Conservation (phyloP, 1,284 basidiomycete species). For the Ceratorhiza oryzae-sativae region DNA sequence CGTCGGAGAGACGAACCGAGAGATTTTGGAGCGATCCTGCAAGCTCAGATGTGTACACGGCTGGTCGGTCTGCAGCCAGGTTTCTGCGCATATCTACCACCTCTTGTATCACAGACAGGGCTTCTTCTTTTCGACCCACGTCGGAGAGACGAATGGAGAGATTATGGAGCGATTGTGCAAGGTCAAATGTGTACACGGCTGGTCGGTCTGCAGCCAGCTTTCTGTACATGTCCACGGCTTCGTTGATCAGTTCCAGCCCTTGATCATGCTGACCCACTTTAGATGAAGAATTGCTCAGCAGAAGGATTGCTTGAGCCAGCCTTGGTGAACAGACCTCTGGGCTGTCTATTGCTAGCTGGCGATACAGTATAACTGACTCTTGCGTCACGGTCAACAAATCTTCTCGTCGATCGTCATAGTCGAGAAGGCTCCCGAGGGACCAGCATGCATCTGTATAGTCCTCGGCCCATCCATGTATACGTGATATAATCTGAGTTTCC, state of each 20-base stretch:
- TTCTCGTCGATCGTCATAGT: constrained; percentile 1
- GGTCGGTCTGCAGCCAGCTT: background rate
- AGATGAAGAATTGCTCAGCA: background rate
- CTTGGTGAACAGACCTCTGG: background rate
- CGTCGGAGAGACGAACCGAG: too few relatives aligned
- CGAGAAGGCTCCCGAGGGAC: background rate
- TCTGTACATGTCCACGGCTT: background rate
- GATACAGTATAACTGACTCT: background rate
- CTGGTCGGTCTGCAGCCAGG: background rate
- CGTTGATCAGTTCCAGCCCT: background rate
- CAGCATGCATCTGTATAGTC: background rate
- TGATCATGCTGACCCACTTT: background rate
- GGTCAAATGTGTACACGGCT: background rate
- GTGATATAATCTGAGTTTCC: background rate
- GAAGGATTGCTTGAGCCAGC: background rate
- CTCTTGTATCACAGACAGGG: background rate
- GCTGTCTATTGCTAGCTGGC: background rate
- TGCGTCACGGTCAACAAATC: background rate
- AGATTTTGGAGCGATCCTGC: background rate
- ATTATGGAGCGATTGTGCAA: background rate
- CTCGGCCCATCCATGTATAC: background rate
- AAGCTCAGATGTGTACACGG: background rate
- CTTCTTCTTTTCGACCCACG: background rate
- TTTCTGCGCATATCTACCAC: background rate
- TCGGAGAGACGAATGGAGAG: background rate